Percentiles rank a stretch among this genome's conserved stretches.
These are phyloP conservation scores for Quillaja saponaria DNA, from an alignment of 306 rosid genomes.

Conservation along the genomic window DNA sequence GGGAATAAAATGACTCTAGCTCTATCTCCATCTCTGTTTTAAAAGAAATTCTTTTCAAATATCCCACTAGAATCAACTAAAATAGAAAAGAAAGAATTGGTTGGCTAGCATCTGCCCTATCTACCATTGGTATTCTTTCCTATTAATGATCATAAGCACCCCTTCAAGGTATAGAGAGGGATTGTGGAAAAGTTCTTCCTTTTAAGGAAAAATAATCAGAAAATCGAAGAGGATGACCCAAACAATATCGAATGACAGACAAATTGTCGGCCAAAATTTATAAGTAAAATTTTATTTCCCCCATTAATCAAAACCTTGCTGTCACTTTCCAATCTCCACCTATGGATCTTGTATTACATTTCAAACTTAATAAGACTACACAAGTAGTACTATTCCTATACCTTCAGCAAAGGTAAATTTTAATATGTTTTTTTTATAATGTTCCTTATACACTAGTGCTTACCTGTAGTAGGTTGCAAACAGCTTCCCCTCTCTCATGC, in stretches of 20 bases:
- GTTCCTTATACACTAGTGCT: too few relatives aligned
- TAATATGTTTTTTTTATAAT: too few relatives aligned
- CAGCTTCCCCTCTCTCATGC: too few relatives aligned
- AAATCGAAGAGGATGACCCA: conserved; percentile 19
- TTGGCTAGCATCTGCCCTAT: conserved; percentile 5
- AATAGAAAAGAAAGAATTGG: not conserved
- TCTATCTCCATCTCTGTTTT: too few relatives aligned
- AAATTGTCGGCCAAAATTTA: conserved; percentile 32
- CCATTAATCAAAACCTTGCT: not conserved
- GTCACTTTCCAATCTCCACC: not conserved
- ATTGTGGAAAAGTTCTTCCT: not conserved
- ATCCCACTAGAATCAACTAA: conserved; percentile 28
- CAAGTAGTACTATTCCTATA: too few relatives aligned
- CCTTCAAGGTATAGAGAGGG: not conserved
- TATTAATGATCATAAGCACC: not conserved
- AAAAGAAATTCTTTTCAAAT: conserved; percentile 1
- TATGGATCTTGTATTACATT: not conserved
- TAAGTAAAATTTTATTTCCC: not conserved
- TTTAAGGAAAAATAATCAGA: not conserved
- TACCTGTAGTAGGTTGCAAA: too few relatives aligned
- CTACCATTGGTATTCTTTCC: not conserved
- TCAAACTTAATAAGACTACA: not conserved
- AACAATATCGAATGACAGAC: conserved; percentile 19
- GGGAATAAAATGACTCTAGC: too few relatives aligned
- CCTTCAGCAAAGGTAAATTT: too few relatives aligned